A percentile compares a stretch with the other conserved stretches of the same genome.
Conservation (phyloP, 768 basidiomycete species). For the Lactarius psammicola region DNA sequence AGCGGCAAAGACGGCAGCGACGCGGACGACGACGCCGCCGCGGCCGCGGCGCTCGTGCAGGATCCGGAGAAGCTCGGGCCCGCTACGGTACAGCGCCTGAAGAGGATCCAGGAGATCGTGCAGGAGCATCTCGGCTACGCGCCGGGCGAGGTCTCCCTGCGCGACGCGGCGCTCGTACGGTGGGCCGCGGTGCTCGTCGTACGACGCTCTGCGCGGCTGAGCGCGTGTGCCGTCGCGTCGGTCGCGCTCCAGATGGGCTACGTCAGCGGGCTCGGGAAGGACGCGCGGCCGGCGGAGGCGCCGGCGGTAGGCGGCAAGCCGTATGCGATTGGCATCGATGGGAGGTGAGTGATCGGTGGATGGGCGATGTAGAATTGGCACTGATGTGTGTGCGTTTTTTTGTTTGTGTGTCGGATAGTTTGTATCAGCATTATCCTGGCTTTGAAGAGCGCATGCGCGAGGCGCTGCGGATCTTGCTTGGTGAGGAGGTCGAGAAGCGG, state of each 20-base stretch:
- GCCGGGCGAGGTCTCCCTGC: constrained; percentile 48
- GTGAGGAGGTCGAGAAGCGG: constrained; percentile 72
- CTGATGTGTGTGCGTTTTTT: neutral
- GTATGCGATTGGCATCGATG: constrained; percentile 88
- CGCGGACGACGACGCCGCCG: neutral
- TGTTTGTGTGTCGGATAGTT: constrained; percentile 41
- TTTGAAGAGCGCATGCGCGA: constrained; percentile 75
- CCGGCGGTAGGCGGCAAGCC: constrained; percentile 42
- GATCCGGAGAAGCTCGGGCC: constrained; percentile 21
- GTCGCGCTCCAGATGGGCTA: constrained; percentile 79
- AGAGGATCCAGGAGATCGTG: constrained; percentile 59
- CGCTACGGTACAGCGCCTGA: constrained; percentile 41
- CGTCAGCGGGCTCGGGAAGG: constrained; percentile 47
- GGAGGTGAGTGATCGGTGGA: constrained; percentile 54
- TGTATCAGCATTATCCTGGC: constrained; percentile 89
- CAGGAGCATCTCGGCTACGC: constrained; percentile 60
- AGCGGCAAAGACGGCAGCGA: constrained; percentile 39
- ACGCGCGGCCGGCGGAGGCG: constrained; percentile 28
- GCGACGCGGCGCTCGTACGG: constrained; percentile 64
- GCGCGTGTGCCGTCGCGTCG: constrained; percentile 84
- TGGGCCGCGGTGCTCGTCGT: constrained; percentile 80
- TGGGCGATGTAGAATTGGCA: neutral
- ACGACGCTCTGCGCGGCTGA: constrained; percentile 76
- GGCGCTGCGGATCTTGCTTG: constrained; percentile 73
- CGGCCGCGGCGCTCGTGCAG: constrained; percentile 5